Percentiles rank a stretch among this genome's conserved stretches.
Conservation (phyloP, 805 yeast genomes). For the Zygosaccharomyces bisporus region DNA sequence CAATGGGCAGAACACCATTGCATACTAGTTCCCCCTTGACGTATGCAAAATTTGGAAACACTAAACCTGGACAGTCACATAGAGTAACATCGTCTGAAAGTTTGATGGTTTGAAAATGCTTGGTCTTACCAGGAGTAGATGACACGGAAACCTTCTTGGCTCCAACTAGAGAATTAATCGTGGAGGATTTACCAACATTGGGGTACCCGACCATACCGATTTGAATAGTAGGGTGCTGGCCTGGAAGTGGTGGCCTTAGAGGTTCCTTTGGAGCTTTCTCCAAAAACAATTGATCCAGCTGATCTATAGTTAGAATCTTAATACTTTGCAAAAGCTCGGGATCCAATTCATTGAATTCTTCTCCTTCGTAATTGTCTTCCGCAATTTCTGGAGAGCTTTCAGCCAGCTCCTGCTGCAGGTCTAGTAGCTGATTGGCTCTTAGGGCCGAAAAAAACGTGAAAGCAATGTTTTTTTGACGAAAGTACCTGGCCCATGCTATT, state of each 20-base stretch:
- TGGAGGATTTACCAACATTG: slow-evolving; percentile 94
- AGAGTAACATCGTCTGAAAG: slow-evolving; percentile 77
- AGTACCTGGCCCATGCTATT: slow-evolving; percentile 81
- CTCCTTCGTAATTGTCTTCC: slow-evolving; percentile 28
- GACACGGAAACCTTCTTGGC: slow-evolving; percentile 98
- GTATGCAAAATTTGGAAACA: slow-evolving; percentile 95
- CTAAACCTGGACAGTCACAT: slow-evolving; percentile 99
- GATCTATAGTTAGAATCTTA: slow-evolving; percentile 73
- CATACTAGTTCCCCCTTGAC: slow-evolving; percentile 96
- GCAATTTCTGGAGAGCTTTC: slow-evolving; percentile 34
- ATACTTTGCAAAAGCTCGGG: slow-evolving; percentile 46
- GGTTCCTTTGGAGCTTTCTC: slow-evolving; percentile 68
- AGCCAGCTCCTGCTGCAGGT: slow-evolving; percentile 47
- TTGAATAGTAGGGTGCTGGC: slow-evolving; percentile 62
- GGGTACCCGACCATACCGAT: slow-evolving; percentile 98
- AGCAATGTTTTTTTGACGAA: slow-evolving; percentile 60
- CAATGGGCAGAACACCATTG: slow-evolving; percentile 98
- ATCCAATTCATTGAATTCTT: slow-evolving; percentile 35
- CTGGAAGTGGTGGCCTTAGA: slow-evolving; percentile 49
- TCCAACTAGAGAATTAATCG: slow-evolving; percentile 94
- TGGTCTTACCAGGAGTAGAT: slow-evolving; percentile 97
- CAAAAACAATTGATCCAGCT: slow-evolving; percentile 76
- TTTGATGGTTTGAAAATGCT: slow-evolving; percentile 94
- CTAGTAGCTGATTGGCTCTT: slow-evolving; percentile 71
- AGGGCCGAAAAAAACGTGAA: slow-evolving; percentile 93